These are phyloP conservation scores for Metschnikowia picachoensis DNA, from an alignment of 805 yeast genomes.

Conservation along the genomic window DNA sequence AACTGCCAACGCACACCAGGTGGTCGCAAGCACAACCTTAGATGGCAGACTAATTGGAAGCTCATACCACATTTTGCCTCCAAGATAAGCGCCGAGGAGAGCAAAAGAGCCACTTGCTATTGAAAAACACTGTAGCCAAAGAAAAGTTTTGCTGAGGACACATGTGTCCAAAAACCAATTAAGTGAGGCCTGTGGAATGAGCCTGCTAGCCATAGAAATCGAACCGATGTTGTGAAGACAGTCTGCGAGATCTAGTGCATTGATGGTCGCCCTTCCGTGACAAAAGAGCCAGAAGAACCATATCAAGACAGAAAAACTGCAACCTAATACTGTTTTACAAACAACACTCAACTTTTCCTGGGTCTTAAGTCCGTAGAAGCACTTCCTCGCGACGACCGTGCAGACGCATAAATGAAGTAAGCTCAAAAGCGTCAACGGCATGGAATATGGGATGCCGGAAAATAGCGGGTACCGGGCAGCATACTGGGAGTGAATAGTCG, in stretches of 20 bases:
- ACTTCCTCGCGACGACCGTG: not conserved
- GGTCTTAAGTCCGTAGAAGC: constrained; percentile 3
- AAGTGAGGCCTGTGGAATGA: constrained; percentile 15
- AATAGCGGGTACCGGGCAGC: constrained; percentile 13
- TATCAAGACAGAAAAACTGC: not conserved
- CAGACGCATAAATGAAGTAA: not conserved
- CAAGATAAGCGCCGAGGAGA: not conserved
- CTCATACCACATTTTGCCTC: constrained; percentile 7
- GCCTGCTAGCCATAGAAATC: constrained; percentile 10
- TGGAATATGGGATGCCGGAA: constrained; percentile 1
- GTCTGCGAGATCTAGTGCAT: constrained; percentile 15
- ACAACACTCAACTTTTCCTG: constrained; percentile 12
- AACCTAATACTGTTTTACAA: constrained; percentile 8
- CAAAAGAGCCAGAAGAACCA: constrained; percentile 3
- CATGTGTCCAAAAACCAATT: constrained; percentile 15
- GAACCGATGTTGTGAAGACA: constrained; percentile 11
- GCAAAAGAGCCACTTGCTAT: not conserved
- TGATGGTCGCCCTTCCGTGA: constrained; percentile 10
- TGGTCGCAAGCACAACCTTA: constrained; percentile 1
- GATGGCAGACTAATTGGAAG: constrained; percentile 10
- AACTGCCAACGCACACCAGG: not conserved
- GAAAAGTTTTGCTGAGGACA: constrained; percentile 2
- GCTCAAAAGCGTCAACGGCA: not conserved
- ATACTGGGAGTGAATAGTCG: constrained; percentile 6
- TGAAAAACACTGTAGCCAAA: constrained; percentile 1